Evolutionary conservation across 305 asterid species (phyloP).

Genomic region (Andrographis paniculata): DNA sequence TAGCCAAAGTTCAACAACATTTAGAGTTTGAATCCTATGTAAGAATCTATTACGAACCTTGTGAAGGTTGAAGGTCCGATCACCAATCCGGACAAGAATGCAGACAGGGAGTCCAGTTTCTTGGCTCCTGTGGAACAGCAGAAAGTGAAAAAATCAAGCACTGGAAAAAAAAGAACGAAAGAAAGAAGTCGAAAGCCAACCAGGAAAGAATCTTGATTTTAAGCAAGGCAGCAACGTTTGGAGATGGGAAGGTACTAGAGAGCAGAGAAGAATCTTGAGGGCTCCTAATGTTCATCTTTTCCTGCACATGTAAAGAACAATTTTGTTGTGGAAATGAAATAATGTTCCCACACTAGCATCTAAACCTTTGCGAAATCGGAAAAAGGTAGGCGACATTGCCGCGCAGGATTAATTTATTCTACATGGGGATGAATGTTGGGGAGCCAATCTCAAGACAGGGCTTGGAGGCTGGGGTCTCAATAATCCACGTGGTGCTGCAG

Average conservation of each 20-base stretch:
- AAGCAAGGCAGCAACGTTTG: constrained; percentile 55
- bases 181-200: constrained; percentile 19
- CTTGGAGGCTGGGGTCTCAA: neutral
- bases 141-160: neutral
- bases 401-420: neutral
- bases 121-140: constrained; percentile 44
- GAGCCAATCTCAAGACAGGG: constrained; percentile 23
- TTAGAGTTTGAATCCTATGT: too few species aligned
- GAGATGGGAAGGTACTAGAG: constrained; percentile 52
- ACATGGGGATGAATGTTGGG: constrained; percentile 28
- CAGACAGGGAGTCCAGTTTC: constrained; percentile 66
- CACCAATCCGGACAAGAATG: constrained; percentile 39
- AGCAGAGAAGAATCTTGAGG: constrained; percentile 26
- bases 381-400: neutral
- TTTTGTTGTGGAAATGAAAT: neutral
- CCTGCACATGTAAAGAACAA: constrained; percentile 17
- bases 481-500: constrained; percentile 10
- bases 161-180: neutral
- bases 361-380: too few species aligned
- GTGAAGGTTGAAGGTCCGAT: constrained; percentile 57
- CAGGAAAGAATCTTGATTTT: constrained; percentile 70
- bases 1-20: neutral
- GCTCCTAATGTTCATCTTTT: constrained; percentile 14
- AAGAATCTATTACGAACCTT: constrained; percentile 26
- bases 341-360: too few species aligned